Base-by-base conservation (phyloP, 495 filamentous ascomycete species). In the Pseudevernia furfuracea region DNA sequence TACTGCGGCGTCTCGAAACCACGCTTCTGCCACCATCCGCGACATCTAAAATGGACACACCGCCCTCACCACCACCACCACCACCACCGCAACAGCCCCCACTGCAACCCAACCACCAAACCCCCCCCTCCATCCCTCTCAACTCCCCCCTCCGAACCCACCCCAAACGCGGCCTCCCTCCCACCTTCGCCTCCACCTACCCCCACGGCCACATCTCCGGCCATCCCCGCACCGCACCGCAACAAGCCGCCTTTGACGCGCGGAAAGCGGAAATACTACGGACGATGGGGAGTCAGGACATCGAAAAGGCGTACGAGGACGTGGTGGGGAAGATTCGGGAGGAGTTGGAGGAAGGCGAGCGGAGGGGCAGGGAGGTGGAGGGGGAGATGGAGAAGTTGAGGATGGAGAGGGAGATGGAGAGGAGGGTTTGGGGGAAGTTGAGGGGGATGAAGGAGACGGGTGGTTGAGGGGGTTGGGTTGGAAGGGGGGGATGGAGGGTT, bases 391-490 rank as follows among this genome's bases (percentile, higher is more conserved):
- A 71, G 57, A 60, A 59, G 37, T 58, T 65, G 67, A 53, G 38
- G 44, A 66, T 58, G 67, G 44, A 63, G 56, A 57, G 69, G 69
- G 69, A 71, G 60, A 55, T 66, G 63, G 69, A 71, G 64, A 58
- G 67, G 66, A 60, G 64, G 48, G 61, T 69, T 28, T 69, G 58
- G 57, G 61, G 60, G 61, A 69, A 63, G 69, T 52, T 66, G 57
- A 67, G 60, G 58, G 67, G 53, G 41, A 49, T 48, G 44, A 56
- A 49, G 57, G 64, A 62, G 23, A 53, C 36, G 17, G 55, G 28
- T 3, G 49, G 46, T 15, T 59, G 46, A 56, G 28, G 36, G 52
- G 55, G 10, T 15, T 34, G 38, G 21, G 10, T n/a, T n/a, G n/a
- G n/a, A n/a, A n/a, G n/a, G n/a, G n/a, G n/a, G n/a, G 21, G 58